phyloP scores from a whole-genome alignment of 2,329 filamentous ascomycete species.

The Scedosporium aurantiacum region DNA sequence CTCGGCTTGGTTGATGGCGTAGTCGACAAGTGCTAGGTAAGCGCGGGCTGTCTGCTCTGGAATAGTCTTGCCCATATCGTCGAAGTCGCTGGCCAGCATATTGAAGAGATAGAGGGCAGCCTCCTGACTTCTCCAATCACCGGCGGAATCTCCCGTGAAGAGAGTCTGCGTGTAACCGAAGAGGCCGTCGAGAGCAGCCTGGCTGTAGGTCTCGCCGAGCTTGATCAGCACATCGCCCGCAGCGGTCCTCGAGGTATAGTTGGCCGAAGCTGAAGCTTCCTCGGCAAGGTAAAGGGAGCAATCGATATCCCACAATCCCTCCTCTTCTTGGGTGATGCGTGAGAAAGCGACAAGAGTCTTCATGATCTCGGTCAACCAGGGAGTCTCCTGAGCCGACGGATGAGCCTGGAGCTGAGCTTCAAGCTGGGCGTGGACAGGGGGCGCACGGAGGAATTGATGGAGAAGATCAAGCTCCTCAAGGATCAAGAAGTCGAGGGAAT shows the following conservation, averaged over 20 bases:
- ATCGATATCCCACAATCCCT: conserved; percentile 93
- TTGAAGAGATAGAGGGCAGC: conserved; percentile 77
- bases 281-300: conserved; percentile 92
- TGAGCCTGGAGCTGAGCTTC: conserved; percentile 61
- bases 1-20: conserved; percentile 56
- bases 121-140: conserved; percentile 58
- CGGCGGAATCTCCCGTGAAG: conserved; percentile 44
- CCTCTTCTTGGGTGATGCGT: conserved; percentile 84
- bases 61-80: conserved; percentile 65
- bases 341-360: conserved; percentile 75
- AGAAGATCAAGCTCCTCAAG: conserved; percentile 92
- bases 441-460: conserved; percentile 78
- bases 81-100: conserved; percentile 71
- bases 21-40: conserved; percentile 71
- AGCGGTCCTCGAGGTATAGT: conserved; percentile 89
- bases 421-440: conserved; percentile 82
- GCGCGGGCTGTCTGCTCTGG: conserved; percentile 56
- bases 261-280: conserved; percentile 86
- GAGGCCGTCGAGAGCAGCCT: conserved; percentile 65
- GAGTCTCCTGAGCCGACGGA: conserved; percentile 48
- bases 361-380: conserved; percentile 83
- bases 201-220: conserved; percentile 77
- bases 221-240: conserved; percentile 89
- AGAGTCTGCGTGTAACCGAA: conserved; percentile 65
- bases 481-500: conserved; percentile 86